phyloP scores from a whole-genome alignment of 306 rosid genomes.

The Castanea mollissima region DNA sequence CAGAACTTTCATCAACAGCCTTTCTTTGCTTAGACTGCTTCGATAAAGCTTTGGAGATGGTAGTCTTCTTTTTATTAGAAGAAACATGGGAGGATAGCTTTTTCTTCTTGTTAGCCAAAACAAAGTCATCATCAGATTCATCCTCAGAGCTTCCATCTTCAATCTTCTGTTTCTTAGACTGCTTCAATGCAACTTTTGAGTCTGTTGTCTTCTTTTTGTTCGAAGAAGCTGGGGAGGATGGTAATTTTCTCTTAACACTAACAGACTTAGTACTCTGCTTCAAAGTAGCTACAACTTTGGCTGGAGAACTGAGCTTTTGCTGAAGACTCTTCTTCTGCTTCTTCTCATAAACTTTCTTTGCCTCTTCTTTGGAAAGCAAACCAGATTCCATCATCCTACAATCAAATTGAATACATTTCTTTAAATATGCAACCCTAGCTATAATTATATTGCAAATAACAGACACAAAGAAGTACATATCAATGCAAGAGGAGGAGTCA shows the following conservation, averaged over 20 bases:
- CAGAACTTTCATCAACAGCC: slow-evolving; percentile 38
- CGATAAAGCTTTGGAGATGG: slow-evolving; percentile 26
- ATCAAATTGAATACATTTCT: slow-evolving; percentile 11
- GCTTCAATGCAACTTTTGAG: slow-evolving; percentile 34
- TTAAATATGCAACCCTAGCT: neutral
- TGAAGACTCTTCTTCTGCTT: slow-evolving; percentile 52
- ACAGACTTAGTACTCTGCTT: slow-evolving; percentile 42
- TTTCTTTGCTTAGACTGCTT: slow-evolving; percentile 53
- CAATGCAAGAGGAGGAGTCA: neutral
- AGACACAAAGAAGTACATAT: neutral
- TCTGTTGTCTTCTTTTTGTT: slow-evolving; percentile 36
- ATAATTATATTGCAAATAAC: neutral
- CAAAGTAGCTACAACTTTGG: slow-evolving; percentile 26
- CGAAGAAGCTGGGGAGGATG: slow-evolving; percentile 33
- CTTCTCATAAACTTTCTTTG: slow-evolving; percentile 57
- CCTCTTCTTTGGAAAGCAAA: slow-evolving; percentile 66
- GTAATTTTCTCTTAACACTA: slow-evolving; percentile 39
- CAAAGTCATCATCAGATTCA: slow-evolving; percentile 48
- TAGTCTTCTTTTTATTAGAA: slow-evolving; percentile 33
- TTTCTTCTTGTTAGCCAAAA: slow-evolving; percentile 33
- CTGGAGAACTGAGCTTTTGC: slow-evolving; percentile 52
- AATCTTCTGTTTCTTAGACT: slow-evolving; percentile 53
- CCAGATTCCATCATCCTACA: slow-evolving; percentile 95
- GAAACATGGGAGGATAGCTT: slow-evolving; percentile 26
- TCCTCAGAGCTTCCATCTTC: slow-evolving; percentile 42